Conservation (phyloP, 129 eudicot genomes). For the Saposhnikovia divaricata region DNA sequence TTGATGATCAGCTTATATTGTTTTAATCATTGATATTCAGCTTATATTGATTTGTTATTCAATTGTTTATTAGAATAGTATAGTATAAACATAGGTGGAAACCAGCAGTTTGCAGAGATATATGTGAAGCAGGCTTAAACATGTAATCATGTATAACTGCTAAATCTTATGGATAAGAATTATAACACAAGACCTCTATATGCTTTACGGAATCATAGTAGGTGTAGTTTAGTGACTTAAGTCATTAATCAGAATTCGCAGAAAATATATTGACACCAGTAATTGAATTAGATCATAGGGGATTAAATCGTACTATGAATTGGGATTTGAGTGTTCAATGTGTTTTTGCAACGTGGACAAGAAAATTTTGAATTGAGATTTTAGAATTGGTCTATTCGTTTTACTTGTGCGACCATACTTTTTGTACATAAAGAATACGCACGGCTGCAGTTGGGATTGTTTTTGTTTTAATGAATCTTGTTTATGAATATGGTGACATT, state of each 20-base stretch:
- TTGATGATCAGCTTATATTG: no score
- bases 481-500: constrained; percentile 3
- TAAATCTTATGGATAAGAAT: no score
- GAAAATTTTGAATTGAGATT: neutral
- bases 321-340: neutral
- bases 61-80: neutral
- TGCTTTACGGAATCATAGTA: no score
- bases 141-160: no score
- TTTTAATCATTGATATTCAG: no score
- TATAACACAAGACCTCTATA: no score
- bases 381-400: neutral
- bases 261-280: neutral
- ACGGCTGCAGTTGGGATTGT: neutral
- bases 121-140: neutral
- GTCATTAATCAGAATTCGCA: no score
- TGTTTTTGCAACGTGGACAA: neutral
- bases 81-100: no score
- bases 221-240: neutral
- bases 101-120: neutral
- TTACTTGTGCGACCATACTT: no score
- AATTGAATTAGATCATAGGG: neutral
- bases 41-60: no score
- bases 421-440: neutral
- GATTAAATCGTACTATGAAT: neutral
- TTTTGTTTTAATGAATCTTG: neutral